These are phyloP conservation scores for Neurospora sp. DNA, from an alignment of 495 filamentous ascomycete genomes.

Conservation along the genomic window DNA sequence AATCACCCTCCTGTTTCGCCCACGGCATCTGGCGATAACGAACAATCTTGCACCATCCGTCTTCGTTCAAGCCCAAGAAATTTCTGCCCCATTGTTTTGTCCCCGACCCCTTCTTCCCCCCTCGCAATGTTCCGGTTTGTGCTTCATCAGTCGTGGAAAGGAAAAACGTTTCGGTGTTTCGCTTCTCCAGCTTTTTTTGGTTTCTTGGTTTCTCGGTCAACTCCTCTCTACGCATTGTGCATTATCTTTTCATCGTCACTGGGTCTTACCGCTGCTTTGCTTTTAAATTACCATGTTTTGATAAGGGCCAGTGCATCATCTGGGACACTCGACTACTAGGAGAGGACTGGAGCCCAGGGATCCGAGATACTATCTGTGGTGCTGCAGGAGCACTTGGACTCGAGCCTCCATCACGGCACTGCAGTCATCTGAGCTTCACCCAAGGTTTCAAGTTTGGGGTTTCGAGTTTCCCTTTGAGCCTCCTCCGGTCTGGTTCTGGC, in stretches of 20 bases:
- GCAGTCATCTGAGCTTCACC: background rate
- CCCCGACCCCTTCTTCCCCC: background rate
- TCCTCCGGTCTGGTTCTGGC: background rate
- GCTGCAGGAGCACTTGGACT: background rate
- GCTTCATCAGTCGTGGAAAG: background rate
- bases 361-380: background rate
- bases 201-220: constrained; percentile 8
- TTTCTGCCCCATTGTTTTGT: constrained; percentile 4
- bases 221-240: constrained; percentile 6
- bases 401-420: background rate
- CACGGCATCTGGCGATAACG: background rate
- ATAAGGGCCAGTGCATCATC: background rate
- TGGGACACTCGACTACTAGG: background rate
- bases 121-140: background rate
- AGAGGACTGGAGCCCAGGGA: background rate
- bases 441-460: background rate
- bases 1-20: background rate
- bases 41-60: background rate
- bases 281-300: background rate
- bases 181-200: background rate
- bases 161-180: background rate
- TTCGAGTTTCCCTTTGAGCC: background rate
- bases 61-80: constrained; percentile 1
- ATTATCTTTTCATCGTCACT: constrained; percentile 16
- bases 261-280: background rate